Conservation (phyloP, 805 yeast species). For the Ascoidea asiatica region DNA sequence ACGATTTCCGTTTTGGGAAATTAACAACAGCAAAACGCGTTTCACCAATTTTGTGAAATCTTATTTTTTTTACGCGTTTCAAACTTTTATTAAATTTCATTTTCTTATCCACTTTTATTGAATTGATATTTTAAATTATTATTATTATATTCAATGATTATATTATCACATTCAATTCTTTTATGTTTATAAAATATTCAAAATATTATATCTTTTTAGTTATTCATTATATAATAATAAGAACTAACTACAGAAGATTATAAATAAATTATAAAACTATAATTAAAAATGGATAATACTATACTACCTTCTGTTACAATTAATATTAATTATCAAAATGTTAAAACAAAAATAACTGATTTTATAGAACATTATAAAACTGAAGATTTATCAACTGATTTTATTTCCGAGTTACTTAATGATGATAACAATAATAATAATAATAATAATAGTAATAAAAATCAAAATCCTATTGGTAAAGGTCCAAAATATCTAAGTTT, state of each 20-base stretch:
- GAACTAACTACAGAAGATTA: not conserved
- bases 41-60: too few relatives aligned
- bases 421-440: constrained; percentile 15
- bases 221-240: too few relatives aligned
- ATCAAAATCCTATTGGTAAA: constrained; percentile 16
- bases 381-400: constrained; percentile 4
- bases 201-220: too few relatives aligned
- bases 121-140: too few relatives aligned
- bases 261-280: constrained; percentile 1
- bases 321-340: constrained; percentile 59
- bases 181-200: too few relatives aligned
- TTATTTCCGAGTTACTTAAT: constrained; percentile 13
- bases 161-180: too few relatives aligned
- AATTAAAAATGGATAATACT: constrained; percentile 8
- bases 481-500: constrained; percentile 67
- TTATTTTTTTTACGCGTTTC: too few relatives aligned
- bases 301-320: constrained; percentile 53
- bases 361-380: constrained; percentile 56
- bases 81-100: too few relatives aligned
- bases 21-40: too few relatives aligned
- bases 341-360: constrained; percentile 42
- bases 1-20: too few relatives aligned
- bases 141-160: too few relatives aligned
- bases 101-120: too few relatives aligned
- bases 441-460: constrained; percentile 13